phyloP scores from a whole-genome alignment of 2,329 filamentous ascomycete species.

The Cryphonectria japonica region DNA sequence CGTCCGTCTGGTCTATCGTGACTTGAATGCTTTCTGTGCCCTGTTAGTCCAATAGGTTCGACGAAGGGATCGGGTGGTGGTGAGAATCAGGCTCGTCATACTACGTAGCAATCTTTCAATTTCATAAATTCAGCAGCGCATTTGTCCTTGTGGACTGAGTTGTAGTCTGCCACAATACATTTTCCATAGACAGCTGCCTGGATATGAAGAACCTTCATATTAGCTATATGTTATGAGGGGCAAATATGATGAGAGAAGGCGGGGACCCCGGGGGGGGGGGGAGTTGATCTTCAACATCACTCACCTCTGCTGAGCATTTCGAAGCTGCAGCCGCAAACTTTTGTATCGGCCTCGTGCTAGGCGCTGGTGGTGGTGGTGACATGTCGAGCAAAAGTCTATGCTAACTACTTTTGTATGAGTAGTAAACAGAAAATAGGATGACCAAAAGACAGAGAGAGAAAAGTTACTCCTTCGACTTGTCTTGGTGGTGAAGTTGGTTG shows the following conservation, averaged over 20 bases:
- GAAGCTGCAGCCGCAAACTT: constrained; percentile 58
- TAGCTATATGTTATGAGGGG: not conserved
- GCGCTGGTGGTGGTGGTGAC: constrained; percentile 30
- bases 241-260: not conserved
- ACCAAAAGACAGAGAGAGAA: not conserved
- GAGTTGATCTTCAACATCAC: constrained; percentile 21
- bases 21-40: constrained; percentile 27
- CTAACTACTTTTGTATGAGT: not conserved
- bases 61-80: not conserved
- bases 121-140: constrained; percentile 83
- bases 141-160: constrained; percentile 87
- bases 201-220: constrained; percentile 14
- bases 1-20: constrained; percentile 9
- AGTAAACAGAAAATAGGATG: not conserved
- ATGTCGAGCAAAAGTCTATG: constrained; percentile 16
- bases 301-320: constrained; percentile 59
- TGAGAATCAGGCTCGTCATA: constrained; percentile 49
- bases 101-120: constrained; percentile 86
- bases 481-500: not conserved
- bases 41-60: not conserved
- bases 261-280: not conserved
- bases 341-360: constrained; percentile 54
- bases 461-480: not conserved
- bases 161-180: constrained; percentile 89
- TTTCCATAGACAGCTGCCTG: constrained; percentile 87